Percentiles rank a stretch among this genome's conserved stretches.
phyloP scores from a whole-genome alignment of 2,329 filamentous ascomycete species.

The Calonectria henricotiae region DNA sequence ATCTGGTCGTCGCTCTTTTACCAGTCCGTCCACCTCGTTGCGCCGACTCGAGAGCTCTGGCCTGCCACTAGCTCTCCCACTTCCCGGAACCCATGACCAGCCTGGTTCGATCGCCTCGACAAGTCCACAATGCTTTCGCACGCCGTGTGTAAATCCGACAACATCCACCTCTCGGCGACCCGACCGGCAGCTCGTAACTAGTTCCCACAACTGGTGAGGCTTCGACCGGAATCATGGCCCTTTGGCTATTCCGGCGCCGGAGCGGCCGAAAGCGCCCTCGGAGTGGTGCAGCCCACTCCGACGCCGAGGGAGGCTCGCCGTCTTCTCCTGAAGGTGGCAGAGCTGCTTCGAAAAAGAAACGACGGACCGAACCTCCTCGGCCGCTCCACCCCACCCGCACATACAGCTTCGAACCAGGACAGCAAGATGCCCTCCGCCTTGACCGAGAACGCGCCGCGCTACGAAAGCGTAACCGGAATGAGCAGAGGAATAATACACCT shows the following conservation, averaged over 20 bases:
- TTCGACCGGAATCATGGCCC: slow-evolving; percentile 72
- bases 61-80: slow-evolving; percentile 44
- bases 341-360: slow-evolving; percentile 59
- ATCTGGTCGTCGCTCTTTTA: slow-evolving; percentile 36
- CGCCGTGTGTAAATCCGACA: slow-evolving; percentile 49
- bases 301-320: slow-evolving; percentile 64
- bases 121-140: slow-evolving; percentile 54
- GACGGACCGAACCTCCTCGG: slow-evolving; percentile 66
- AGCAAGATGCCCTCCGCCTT: slow-evolving; percentile 69
- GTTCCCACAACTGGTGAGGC: slow-evolving; percentile 45
- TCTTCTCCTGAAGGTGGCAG: slow-evolving; percentile 57
- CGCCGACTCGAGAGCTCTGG: slow-evolving; percentile 45
- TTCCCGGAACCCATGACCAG: slow-evolving; percentile 49
- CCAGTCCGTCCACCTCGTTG: slow-evolving; percentile 37
- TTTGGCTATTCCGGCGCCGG: slow-evolving; percentile 88
- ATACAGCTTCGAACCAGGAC: slow-evolving; percentile 77
- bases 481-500: slow-evolving; percentile 38
- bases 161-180: slow-evolving; percentile 48
- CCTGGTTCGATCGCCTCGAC: slow-evolving; percentile 49
- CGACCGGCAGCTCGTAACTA: slow-evolving; percentile 48
- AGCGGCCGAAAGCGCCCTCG: slow-evolving; percentile 76
- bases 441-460: slow-evolving; percentile 47
- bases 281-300: slow-evolving; percentile 70
- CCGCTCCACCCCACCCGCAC: slow-evolving; percentile 66
- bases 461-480: slow-evolving; percentile 48